Base-by-base conservation (phyloP, 306 rosid species). In the Cajanus cajan region DNA sequence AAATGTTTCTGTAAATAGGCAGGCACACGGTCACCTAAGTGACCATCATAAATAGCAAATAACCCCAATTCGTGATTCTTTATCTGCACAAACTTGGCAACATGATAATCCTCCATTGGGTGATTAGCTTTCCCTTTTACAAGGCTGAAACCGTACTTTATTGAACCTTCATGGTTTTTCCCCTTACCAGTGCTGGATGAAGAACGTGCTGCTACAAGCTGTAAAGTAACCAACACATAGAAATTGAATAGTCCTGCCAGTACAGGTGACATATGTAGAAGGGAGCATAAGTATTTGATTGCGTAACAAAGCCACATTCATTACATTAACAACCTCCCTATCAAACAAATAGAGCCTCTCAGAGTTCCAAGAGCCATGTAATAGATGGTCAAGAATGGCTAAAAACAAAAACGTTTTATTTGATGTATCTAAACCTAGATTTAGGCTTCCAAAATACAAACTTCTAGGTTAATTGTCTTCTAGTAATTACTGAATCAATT, bases 91-190 rank as follows among this genome's bases (percentile, higher is more conserved):
- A 94, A 94, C 83, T 94, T 90, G 74, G 98, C 91, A 74, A 94
- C 98, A 81, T 94, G 97, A 83, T 90, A 92, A 87, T 94, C 98
- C 88, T 94, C 98, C 98, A 94, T 94, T 45, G 97, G 97, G 79
- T 94, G 98, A 79, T 92, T 91, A 68, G 98, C 97, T 90, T 84
- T 94, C 75, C 98, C 97, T 82, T 94, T 94, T 15, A 90, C 89
- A 44, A 94, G 80, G 82, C 92, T 82, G 81, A 92, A 94, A 73
- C 98, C 98, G 73, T 83, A 94, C 89, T 89, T 94, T 73, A 89
- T 84, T 73, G 84, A n/a, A 52, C 97, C 95, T 21, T 86, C 96
- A 14, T 78, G 79, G 79, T 70, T 89, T 87, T 82, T 89, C 44
- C 98, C 98, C 78, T 89, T 92, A 52, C 98, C 98, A 41, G 90